phyloP scores from a whole-genome alignment of 2,329 filamentous ascomycete species.

The Metarhizium rileyi region DNA sequence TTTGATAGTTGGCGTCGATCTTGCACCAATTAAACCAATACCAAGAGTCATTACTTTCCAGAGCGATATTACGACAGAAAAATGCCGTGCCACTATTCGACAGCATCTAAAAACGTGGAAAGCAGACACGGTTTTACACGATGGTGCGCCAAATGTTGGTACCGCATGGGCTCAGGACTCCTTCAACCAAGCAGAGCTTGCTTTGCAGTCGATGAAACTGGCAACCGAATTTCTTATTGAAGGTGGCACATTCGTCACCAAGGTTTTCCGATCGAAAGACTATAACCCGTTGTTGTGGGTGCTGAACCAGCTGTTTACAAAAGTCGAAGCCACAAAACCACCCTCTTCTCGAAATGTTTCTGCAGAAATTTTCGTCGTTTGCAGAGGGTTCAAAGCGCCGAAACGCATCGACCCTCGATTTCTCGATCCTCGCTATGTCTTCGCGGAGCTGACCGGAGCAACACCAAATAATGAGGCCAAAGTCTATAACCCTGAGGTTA shows the following conservation, averaged over 20 bases:
- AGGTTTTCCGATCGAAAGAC: constrained; percentile 94
- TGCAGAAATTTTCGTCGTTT: constrained; percentile 97
- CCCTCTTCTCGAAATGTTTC: constrained; percentile 93
- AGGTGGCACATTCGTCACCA: constrained; percentile 90
- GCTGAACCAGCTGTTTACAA: constrained; percentile 90
- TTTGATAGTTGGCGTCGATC: constrained; percentile 89
- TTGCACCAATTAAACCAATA: constrained; percentile 91
- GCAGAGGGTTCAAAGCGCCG: constrained; percentile 87
- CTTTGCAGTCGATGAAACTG: constrained; percentile 81
- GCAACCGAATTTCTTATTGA: constrained; percentile 87
- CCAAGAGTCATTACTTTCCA: constrained; percentile 92
- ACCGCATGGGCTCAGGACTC: constrained; percentile 97
- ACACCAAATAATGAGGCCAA: constrained; percentile 94
- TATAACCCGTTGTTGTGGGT: constrained; percentile 96
- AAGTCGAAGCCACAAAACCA: constrained; percentile 95
- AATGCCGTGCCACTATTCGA: constrained; percentile 82
- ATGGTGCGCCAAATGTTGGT: constrained; percentile 96
- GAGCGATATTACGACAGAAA: constrained; percentile 95
- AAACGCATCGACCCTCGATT: constrained; percentile 90
- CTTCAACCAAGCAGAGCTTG: constrained; percentile 92
- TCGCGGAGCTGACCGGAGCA: constrained; percentile 78
- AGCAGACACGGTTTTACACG: constrained; percentile 88
- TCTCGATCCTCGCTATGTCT: constrained; percentile 79
- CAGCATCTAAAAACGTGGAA: constrained; percentile 93
- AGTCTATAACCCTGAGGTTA: constrained; percentile 93